Percentiles rank a stretch among this genome's conserved stretches.
phyloP scores from a whole-genome alignment of 345 rosid species.

The Lagerstroemia speciosa region DNA sequence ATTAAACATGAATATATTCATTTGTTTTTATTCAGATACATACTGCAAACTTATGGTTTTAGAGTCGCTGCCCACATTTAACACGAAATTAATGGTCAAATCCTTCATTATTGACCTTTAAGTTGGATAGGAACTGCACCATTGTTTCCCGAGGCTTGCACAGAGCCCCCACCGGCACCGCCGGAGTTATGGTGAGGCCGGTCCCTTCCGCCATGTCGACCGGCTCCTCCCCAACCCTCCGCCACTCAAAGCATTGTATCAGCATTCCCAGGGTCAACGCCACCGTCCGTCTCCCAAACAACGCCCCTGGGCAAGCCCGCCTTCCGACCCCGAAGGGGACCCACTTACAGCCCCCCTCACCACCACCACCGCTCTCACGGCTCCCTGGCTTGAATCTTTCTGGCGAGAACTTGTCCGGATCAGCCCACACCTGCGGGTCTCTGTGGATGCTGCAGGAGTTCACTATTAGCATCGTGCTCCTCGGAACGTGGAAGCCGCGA shows the following conservation, averaged over 20 bases:
- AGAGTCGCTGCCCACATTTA: too few relatives aligned
- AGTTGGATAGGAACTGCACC: too few relatives aligned
- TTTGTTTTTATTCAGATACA: too few relatives aligned
- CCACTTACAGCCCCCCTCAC: constrained; percentile 6
- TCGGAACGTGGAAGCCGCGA: constrained; percentile 19
- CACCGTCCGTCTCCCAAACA: constrained; percentile 11
- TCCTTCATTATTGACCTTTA: background rate
- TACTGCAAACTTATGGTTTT: too few relatives aligned
- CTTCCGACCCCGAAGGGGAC: constrained; percentile 23
- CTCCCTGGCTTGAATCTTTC: background rate
- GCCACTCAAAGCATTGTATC: constrained; percentile 23
- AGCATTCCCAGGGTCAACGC: constrained; percentile 13
- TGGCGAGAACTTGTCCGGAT: constrained; percentile 14
- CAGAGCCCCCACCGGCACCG: constrained; percentile 3
- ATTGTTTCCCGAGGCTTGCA: constrained; percentile 3
- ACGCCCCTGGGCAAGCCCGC: constrained; percentile 21
- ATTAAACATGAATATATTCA: too few relatives aligned
- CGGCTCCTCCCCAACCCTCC: constrained; percentile 7
- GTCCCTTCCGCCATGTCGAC: constrained; percentile 1
- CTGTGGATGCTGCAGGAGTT: constrained; percentile 28
- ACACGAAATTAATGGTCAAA: background rate
- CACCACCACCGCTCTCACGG: background rate
- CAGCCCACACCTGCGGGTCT: constrained; percentile 20
- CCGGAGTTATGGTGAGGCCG: background rate
- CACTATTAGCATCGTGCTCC: constrained; percentile 27